Evolutionary conservation across 176 grass and related monocot species (phyloP).

Genomic region (Eragrostis nindensis): DNA sequence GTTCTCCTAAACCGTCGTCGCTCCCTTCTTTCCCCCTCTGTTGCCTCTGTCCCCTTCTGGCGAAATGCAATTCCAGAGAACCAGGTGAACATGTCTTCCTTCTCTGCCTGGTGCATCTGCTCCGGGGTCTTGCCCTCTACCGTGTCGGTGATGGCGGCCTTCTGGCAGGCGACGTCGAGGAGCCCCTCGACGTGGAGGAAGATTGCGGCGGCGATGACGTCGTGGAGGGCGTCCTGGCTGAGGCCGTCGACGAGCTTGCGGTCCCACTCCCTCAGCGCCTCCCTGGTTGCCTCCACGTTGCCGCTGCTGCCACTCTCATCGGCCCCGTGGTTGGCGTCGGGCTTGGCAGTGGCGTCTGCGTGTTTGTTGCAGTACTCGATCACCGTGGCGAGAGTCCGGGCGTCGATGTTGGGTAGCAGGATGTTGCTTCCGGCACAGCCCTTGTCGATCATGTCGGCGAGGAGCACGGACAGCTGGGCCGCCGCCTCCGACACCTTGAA

Average conservation of each 20-base stretch:
- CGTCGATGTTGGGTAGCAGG: not conserved
- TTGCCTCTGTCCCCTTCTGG: too few species aligned
- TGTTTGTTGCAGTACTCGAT: slow-evolving; percentile 11
- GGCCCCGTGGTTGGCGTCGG: not conserved
- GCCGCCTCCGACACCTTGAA: too few species aligned
- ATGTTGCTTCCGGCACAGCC: not conserved
- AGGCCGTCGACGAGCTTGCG: slow-evolving; percentile 12
- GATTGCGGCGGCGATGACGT: not conserved
- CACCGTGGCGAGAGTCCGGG: not conserved
- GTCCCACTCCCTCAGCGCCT: not conserved
- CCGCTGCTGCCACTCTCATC: not conserved
- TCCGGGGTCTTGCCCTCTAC: not conserved
- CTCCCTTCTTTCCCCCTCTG: too few species aligned
- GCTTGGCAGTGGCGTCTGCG: not conserved
- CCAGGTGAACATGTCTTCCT: too few species aligned
- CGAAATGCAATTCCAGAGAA: too few species aligned
- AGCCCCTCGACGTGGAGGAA: slow-evolving; percentile 9
- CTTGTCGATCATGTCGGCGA: not conserved
- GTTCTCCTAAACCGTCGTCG: too few species aligned
- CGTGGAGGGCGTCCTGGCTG: not conserved
- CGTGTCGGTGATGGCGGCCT: not conserved
- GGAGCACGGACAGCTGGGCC: too few species aligned
- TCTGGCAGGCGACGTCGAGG: not conserved
- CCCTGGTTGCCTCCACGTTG: not conserved
- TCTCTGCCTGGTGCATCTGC: not conserved